phyloP scores from a whole-genome alignment of 805 yeast genomes.

The fission yeast (Schizosaccharomyces pombe) region ASM294v3 CU329670.1:4506501-4507000 shows the following conservation, averaged over 20 bases:
- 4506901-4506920: too few relatives aligned
- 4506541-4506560: neutral
- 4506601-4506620: neutral
- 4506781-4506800: neutral
- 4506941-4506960: too few relatives aligned
- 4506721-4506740: neutral
- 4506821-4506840: neutral
- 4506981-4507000: too few relatives aligned
- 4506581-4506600: neutral
- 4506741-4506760: neutral
- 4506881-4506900: too few relatives aligned
- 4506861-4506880: neutral
- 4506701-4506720: neutral
- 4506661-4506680: neutral
- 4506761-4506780: neutral
- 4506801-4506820: neutral
- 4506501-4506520: neutral
- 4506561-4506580: neutral
- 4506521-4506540: neutral
- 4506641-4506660: neutral
- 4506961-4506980: too few relatives aligned
- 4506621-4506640: neutral
- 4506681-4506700: neutral
- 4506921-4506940: too few relatives aligned
- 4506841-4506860: neutral